A percentile compares a stretch with the other conserved stretches of the same genome.
Evolutionary conservation across 1,284 basidiomycete species (phyloP).

Genomic region (Mycena sp.): DNA sequence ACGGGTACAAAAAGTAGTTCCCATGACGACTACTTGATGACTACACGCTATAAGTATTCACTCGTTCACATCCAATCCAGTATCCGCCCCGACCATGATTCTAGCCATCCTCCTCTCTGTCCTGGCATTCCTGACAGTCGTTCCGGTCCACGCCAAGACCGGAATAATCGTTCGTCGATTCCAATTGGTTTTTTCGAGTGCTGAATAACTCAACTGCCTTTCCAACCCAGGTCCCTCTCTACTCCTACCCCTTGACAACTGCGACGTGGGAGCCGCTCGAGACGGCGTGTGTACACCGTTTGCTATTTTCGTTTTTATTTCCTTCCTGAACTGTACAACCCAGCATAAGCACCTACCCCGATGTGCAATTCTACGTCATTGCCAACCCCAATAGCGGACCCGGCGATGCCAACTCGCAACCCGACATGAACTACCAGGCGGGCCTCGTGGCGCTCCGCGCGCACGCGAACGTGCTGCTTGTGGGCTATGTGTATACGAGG

Average conservation of each 20-base stretch:
- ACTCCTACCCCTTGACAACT: slow-evolving; percentile 38
- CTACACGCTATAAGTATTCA: slow-evolving; percentile 3
- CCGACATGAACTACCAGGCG: slow-evolving; percentile 43
- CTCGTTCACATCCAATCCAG: not conserved
- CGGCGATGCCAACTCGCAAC: slow-evolving; percentile 37
- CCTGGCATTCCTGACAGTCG: slow-evolving; percentile 10
- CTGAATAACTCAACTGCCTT: not conserved
- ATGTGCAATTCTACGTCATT: slow-evolving; percentile 41
- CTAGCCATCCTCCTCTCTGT: slow-evolving; percentile 1
- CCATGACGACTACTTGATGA: not conserved
- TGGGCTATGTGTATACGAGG: slow-evolving; percentile 47
- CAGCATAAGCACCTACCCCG: slow-evolving; percentile 42
- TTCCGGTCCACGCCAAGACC: slow-evolving; percentile 3
- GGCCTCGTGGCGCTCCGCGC: slow-evolving; percentile 38
- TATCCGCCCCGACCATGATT: slow-evolving; percentile 2
- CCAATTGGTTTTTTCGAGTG: not conserved
- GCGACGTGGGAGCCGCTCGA: slow-evolving; percentile 35
- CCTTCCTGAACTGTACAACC: not conserved
- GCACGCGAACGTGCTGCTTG: slow-evolving; percentile 41
- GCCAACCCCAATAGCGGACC: slow-evolving; percentile 49
- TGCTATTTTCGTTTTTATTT: not conserved
- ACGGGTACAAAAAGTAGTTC: no score
- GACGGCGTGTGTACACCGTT: slow-evolving; percentile 28
- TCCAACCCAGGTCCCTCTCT: slow-evolving; percentile 34
- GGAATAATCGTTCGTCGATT: slow-evolving; percentile 12